These are phyloP conservation scores for Zasmidium cellare DNA, from an alignment of 2,329 filamentous ascomycete genomes.

Conservation along the genomic window DNA sequence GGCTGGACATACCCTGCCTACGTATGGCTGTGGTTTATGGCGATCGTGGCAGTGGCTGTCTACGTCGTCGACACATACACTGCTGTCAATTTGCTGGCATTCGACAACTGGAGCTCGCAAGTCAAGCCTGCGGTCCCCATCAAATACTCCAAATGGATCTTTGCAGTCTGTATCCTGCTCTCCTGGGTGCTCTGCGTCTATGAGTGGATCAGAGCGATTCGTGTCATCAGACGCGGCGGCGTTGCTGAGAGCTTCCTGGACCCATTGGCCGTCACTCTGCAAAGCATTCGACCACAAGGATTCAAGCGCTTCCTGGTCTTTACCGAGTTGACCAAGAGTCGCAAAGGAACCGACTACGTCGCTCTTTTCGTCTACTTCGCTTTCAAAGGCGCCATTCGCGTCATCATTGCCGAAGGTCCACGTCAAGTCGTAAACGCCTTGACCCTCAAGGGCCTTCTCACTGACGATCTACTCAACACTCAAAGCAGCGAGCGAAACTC, in stretches of 20 bases:
- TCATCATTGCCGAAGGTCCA: conserved; percentile 87
- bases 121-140: conserved; percentile 78
- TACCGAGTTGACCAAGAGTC: conserved; percentile 84
- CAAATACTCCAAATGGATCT: conserved; percentile 88
- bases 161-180: conserved; percentile 85
- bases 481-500: conserved; percentile 60
- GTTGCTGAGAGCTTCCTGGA: conserved; percentile 92
- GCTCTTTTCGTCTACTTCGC: conserved; percentile 90
- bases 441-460: conserved; percentile 82
- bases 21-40: conserved; percentile 77
- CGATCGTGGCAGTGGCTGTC: conserved; percentile 76
- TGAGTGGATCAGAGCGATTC: conserved; percentile 75
- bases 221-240: conserved; percentile 79
- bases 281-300: conserved; percentile 78
- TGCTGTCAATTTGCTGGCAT: conserved; percentile 84
- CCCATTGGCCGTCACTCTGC: conserved; percentile 77
- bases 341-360: conserved; percentile 86
- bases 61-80: conserved; percentile 92
- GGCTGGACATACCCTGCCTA: conserved; percentile 79
- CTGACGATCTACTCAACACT: conserved; percentile 65
- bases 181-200: conserved; percentile 81
- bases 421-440: conserved; percentile 88
- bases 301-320: conserved; percentile 93
- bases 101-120: conserved; percentile 83
- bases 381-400: conserved; percentile 80